Percentiles rank a stretch among this genome's conserved stretches.
Evolutionary conservation across 2,329 filamentous ascomycete species (phyloP).

Genomic region (Ambrosiella beaveri): DNA sequence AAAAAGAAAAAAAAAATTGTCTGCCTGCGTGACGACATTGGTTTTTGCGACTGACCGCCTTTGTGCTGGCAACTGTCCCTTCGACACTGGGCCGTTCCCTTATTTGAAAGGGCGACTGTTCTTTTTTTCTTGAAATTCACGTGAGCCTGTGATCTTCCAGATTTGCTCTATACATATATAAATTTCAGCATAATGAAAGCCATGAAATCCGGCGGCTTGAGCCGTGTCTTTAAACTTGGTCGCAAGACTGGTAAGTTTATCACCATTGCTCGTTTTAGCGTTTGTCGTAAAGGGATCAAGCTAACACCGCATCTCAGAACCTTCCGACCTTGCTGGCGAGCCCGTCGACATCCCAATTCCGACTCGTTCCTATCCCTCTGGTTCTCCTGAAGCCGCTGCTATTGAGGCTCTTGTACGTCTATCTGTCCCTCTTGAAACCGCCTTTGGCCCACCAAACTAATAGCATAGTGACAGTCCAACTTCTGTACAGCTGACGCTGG

Average conservation of each 20-base stretch:
- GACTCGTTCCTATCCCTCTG: conserved; percentile 5
- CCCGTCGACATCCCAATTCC: not conserved
- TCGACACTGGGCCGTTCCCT: too few species aligned
- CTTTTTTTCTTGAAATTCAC: too few species aligned
- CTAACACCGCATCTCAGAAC: not conserved
- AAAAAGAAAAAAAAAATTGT: too few species aligned
- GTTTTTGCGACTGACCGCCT: too few species aligned
- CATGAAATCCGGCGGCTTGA: conserved; percentile 7
- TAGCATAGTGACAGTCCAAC: not conserved
- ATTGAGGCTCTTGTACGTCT: conserved; percentile 10
- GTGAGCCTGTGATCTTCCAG: too few species aligned
- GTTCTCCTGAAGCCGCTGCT: conserved; percentile 9
- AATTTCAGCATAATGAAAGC: conserved; percentile 5
- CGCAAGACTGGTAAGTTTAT: conserved; percentile 7
- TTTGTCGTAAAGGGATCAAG: not conserved
- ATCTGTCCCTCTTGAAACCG: not conserved
- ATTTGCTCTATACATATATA: not conserved
- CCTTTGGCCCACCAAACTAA: not conserved
- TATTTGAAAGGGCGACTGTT: too few species aligned
- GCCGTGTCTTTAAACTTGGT: conserved; percentile 8
- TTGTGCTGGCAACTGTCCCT: too few species aligned
- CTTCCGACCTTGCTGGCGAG: not conserved
- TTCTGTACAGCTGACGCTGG: conserved; percentile 11
- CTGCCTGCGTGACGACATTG: too few species aligned
- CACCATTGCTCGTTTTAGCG: not conserved